Percentiles rank a stretch among this genome's conserved stretches.
phyloP scores from a whole-genome alignment of 2,329 filamentous ascomycete genomes.

The Incumbomyces delicatus region DNA sequence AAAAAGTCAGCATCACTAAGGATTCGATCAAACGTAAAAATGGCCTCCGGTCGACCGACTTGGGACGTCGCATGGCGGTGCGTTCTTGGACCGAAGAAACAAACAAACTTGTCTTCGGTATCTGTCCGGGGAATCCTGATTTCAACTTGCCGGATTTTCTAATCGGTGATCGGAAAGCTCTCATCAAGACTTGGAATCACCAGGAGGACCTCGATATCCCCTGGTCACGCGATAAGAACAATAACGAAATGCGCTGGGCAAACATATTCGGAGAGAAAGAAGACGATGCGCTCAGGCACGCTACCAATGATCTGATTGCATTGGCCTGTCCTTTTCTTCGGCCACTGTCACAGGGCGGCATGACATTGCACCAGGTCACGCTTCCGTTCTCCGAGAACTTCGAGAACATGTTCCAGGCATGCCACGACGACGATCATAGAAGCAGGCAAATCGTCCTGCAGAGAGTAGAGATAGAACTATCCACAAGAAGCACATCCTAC shows the following conservation, averaged over 20 bases:
- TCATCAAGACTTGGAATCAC: not conserved
- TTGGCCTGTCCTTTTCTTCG: not conserved
- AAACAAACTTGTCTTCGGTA: not conserved
- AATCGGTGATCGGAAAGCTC: not conserved
- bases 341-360: not conserved
- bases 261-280: not conserved
- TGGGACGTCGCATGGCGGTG: not conserved
- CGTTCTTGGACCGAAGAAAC: not conserved
- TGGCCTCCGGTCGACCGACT: not conserved
- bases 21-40: not conserved
- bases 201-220: not conserved
- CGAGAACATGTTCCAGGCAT: not conserved
- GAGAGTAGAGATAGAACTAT: not conserved
- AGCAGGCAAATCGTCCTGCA: not conserved
- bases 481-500: not conserved
- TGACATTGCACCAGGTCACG: not conserved
- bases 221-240: not conserved
- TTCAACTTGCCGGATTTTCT: not conserved
- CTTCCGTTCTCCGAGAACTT: not conserved
- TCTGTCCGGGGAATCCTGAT: not conserved
- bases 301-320: not conserved
- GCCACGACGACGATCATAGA: not conserved
- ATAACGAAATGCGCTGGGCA: not conserved
- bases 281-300: not conserved
- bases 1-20: not conserved